Conservation (phyloP, 495 filamentous ascomycete species). For the Tuber aestivum region DNA sequence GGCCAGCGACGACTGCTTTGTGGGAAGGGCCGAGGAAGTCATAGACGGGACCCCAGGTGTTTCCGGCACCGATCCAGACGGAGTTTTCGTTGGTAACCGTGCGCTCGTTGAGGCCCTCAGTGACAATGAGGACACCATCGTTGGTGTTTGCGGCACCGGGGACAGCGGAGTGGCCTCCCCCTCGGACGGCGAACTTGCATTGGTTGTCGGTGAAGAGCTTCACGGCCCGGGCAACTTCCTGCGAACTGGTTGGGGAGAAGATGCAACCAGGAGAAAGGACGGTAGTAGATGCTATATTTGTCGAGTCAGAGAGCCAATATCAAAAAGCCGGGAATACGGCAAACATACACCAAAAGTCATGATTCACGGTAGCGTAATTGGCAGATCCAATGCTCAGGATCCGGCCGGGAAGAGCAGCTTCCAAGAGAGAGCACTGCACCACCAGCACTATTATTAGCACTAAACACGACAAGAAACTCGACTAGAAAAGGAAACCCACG, state of each 20-base stretch:
- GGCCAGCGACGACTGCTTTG: conserved; percentile 53
- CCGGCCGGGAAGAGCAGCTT: neutral
- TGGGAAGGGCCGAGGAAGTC: conserved; percentile 47
- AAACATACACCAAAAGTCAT: neutral
- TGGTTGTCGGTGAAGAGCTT: neutral
- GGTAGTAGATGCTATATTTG: neutral
- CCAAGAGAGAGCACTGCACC: neutral
- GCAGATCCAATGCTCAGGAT: neutral
- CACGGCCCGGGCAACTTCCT: neutral
- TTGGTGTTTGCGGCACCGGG: conserved; percentile 16
- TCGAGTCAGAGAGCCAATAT: neutral
- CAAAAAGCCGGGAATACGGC: neutral
- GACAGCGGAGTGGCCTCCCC: conserved; percentile 15
- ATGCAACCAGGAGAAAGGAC: neutral
- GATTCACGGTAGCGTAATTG: neutral
- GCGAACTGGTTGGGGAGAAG: neutral
- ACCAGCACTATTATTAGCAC: neutral
- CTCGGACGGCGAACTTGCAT: conserved; percentile 12
- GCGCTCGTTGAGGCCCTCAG: neutral
- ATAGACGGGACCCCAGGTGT: conserved; percentile 55
- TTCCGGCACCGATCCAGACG: conserved; percentile 45
- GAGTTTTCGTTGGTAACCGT: neutral
- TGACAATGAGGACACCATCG: conserved; percentile 17
- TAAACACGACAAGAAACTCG: neutral
- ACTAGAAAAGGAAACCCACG: neutral